A percentile compares a stretch with the other conserved stretches of the same genome.
Evolutionary conservation across 225 moss, liverwort and hornwort species (phyloP).

Genomic region (Climacium dendroides): DNA sequence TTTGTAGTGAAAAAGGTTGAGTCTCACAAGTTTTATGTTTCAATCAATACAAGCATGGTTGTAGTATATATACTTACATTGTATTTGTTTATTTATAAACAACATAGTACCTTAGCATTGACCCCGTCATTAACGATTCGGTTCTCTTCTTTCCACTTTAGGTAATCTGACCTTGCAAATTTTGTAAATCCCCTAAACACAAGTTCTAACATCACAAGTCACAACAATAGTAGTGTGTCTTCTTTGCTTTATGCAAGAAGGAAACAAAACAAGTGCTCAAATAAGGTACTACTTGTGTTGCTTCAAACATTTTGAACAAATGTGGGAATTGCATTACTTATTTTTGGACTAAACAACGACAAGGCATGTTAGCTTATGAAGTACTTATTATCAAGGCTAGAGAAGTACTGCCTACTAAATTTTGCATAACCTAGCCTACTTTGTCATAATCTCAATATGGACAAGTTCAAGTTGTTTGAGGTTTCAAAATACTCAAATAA

Average conservation of each 20-base stretch:
- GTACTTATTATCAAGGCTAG: background rate
- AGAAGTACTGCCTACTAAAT: too few relatives aligned
- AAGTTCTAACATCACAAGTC: background rate
- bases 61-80: background rate
- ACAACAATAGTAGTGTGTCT: background rate
- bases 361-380: background rate
- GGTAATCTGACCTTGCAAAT: slow-evolving; percentile 23
- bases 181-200: slow-evolving; percentile 42
- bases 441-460: background rate
- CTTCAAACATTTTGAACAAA: background rate
- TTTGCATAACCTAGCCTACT: background rate
- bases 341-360: background rate
- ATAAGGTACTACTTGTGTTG: background rate
- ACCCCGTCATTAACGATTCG: slow-evolving; percentile 38
- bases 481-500: background rate
- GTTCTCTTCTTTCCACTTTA: slow-evolving; percentile 58
- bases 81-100: background rate
- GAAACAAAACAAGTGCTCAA: background rate
- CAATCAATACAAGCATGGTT: background rate
- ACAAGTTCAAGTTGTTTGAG: background rate
- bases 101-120: slow-evolving; percentile 28
- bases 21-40: background rate
- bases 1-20: background rate
- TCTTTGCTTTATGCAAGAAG: background rate
- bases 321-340: too few relatives aligned